Evolutionary conservation across 2,329 filamentous ascomycete genomes (phyloP).

Genomic region (Ascochyta viciae-villosae): DNA sequence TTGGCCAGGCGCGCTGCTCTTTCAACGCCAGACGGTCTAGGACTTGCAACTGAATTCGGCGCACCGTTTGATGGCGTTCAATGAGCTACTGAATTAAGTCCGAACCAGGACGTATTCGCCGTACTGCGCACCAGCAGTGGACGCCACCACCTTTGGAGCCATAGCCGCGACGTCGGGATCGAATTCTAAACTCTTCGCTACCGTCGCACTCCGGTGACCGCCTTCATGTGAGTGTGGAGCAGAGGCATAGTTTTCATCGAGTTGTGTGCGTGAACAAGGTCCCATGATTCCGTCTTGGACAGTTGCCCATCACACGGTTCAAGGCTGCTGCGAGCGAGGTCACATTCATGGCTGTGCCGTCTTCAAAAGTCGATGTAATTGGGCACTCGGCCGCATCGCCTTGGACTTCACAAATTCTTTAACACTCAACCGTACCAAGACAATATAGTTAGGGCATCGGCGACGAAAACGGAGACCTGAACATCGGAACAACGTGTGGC

Average conservation of each 20-base stretch:
- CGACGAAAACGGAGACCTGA: neutral
- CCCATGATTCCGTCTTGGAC: too few species aligned
- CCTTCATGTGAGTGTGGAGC: neutral
- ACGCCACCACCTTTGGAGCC: constrained; percentile 1
- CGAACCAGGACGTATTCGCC: neutral
- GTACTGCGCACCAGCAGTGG: neutral
- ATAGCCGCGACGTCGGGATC: constrained; percentile 5
- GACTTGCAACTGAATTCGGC: neutral
- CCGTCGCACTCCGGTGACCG: neutral
- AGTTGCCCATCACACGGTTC: too few species aligned
- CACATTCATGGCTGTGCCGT: neutral
- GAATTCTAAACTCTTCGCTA: neutral
- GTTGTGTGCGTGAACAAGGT: neutral
- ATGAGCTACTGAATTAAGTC: neutral
- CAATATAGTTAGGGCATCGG: neutral
- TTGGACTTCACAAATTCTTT: neutral
- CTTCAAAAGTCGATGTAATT: neutral
- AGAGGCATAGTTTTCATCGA: neutral
- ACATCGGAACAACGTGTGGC: neutral
- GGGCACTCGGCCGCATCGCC: too few species aligned
- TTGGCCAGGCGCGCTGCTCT: neutral
- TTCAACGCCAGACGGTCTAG: neutral
- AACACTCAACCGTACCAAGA: neutral
- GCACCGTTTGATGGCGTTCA: neutral
- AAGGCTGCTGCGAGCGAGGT: neutral